Conservation (phyloP, 495 filamentous ascomycete species). For the Aspergillus wentii region DNA sequence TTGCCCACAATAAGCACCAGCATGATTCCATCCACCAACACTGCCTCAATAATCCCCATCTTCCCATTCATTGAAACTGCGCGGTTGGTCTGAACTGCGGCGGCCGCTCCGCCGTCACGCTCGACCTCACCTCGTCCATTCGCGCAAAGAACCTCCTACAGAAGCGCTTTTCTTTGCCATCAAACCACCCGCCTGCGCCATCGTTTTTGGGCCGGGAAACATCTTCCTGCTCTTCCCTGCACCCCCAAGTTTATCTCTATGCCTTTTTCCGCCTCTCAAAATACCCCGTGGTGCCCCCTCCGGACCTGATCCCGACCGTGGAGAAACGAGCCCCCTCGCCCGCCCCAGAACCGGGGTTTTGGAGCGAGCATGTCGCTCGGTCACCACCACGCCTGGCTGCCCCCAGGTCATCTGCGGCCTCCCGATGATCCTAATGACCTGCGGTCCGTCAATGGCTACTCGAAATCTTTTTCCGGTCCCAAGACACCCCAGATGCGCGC, state of each 20-base stretch:
- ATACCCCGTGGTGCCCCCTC: constrained; percentile 22
- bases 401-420: constrained; percentile 43
- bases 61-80: no score
- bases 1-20: no score
- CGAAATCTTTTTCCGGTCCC: constrained; percentile 39
- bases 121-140: constrained; percentile 37
- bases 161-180: constrained; percentile 35
- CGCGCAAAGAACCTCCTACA: constrained; percentile 38
- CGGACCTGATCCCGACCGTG: constrained; percentile 37
- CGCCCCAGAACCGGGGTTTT: constrained; percentile 45
- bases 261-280: constrained; percentile 27
- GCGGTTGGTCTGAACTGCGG: constrained; percentile 33
- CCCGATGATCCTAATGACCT: constrained; percentile 43
- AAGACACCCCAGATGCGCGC: constrained; percentile 46
- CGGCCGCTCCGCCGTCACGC: constrained; percentile 26
- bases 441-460: constrained; percentile 44
- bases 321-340: constrained; percentile 44
- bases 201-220: constrained; percentile 29
- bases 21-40: no score
- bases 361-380: constrained; percentile 50
- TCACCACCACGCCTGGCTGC: constrained; percentile 43
- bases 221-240: constrained; percentile 20
- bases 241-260: constrained; percentile 21
- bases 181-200: constrained; percentile 28
- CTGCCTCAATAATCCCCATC: no score